phyloP scores from a whole-genome alignment of 1,284 basidiomycete species.

The Ganoderma leucocontextum region DNA sequence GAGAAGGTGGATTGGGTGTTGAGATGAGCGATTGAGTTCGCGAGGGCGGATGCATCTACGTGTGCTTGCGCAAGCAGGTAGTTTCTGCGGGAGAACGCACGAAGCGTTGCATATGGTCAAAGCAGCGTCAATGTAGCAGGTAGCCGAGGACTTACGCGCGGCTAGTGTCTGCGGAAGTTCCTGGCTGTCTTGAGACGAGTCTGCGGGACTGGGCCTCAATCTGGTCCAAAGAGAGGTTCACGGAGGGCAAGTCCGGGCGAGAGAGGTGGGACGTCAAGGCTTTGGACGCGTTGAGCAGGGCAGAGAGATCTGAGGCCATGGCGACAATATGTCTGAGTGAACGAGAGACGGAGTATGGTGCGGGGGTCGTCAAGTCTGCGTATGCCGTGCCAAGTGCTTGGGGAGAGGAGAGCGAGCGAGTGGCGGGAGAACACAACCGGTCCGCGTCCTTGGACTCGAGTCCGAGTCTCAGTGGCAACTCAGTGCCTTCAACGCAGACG shows the following conservation, averaged over 20 bases:
- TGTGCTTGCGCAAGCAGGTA: conserved; percentile 90
- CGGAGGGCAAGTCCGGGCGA: conserved; percentile 81
- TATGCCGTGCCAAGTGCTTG: neutral
- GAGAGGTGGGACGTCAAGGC: conserved; percentile 79
- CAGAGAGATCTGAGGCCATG: conserved; percentile 68
- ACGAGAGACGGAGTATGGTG: neutral
- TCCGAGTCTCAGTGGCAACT: conserved; percentile 6
- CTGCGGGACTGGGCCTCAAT: conserved; percentile 89
- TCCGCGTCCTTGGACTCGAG: conserved; percentile 12
- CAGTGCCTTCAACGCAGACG: conserved; percentile 10
- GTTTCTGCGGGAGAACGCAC: conserved; percentile 55
- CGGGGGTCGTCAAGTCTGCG: neutral
- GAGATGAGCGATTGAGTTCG: conserved; percentile 82
- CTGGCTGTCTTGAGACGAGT: conserved; percentile 76
- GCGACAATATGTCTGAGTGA: neutral
- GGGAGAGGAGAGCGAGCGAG: conserved; percentile 1
- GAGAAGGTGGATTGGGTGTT: conserved; percentile 90
- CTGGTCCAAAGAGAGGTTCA: conserved; percentile 90
- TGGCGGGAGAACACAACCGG: conserved; percentile 21
- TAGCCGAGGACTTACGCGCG: conserved; percentile 66
- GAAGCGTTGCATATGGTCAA: neutral
- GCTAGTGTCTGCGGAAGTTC: conserved; percentile 67
- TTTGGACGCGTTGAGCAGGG: conserved; percentile 74
- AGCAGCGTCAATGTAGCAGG: conserved; percentile 8
- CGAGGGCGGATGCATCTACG: conserved; percentile 85